Evolutionary conservation across 228 moss, liverwort and hornwort genomes (phyloP).

Genomic region (Sphagnum magellanicum): DNA sequence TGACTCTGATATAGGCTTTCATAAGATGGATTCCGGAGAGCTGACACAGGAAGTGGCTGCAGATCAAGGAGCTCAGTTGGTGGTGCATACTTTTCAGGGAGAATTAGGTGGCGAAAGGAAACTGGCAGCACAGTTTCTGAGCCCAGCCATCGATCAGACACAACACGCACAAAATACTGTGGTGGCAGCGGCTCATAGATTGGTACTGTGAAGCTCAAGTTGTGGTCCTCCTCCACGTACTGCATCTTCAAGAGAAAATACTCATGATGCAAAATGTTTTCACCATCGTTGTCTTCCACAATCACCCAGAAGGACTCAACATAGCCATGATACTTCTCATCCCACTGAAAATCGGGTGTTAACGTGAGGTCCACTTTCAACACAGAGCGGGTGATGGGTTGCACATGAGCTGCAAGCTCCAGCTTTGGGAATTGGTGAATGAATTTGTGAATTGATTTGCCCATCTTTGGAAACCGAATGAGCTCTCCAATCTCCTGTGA

Average conservation of each 20-base stretch:
- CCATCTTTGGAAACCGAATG: slow-evolving; percentile 93
- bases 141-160: slow-evolving; percentile 91
- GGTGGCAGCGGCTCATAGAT: slow-evolving; percentile 91
- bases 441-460: slow-evolving; percentile 79
- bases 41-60: slow-evolving; percentile 92
- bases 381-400: slow-evolving; percentile 85
- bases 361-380: slow-evolving; percentile 88
- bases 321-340: slow-evolving; percentile 90
- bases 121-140: slow-evolving; percentile 88
- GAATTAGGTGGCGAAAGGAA: slow-evolving; percentile 85
- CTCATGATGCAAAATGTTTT: slow-evolving; percentile 85
- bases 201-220: slow-evolving; percentile 86
- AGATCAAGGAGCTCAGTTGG: slow-evolving; percentile 90
- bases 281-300: slow-evolving; percentile 96
- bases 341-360: slow-evolving; percentile 97
- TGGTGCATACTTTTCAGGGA: slow-evolving; percentile 93
- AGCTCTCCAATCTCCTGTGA: slow-evolving; percentile 92
- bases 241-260: slow-evolving; percentile 97
- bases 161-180: slow-evolving; percentile 92
- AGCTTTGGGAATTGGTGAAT: slow-evolving; percentile 96
- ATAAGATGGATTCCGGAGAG: slow-evolving; percentile 75
- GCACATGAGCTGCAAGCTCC: slow-evolving; percentile 84
- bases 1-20: slow-evolving; percentile 59
- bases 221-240: slow-evolving; percentile 86
- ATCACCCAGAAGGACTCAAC: slow-evolving; percentile 96